Conservation (phyloP, 768 basidiomycete genomes). For the Auriculariales sp. region DNA sequence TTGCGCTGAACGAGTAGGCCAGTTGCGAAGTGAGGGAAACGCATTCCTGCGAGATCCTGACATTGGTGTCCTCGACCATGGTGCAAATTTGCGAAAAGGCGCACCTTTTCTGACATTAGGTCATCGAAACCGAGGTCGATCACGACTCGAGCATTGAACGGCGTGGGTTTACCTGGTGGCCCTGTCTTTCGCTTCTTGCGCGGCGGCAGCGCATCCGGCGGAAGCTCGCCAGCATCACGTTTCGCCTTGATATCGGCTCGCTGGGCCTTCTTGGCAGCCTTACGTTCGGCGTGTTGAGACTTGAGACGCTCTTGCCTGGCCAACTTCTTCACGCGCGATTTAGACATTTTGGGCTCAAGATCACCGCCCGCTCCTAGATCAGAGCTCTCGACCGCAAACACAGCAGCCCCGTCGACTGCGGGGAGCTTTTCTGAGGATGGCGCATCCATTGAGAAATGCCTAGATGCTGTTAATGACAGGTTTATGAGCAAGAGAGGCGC, state of each 20-base stretch:
- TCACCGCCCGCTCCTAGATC: not conserved
- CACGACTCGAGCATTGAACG: conserved; percentile 52
- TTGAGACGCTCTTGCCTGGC: not conserved
- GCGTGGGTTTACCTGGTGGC: conserved; percentile 17
- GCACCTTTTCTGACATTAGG: conserved; percentile 83
- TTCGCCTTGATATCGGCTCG: conserved; percentile 43
- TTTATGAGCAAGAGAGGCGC: too few species aligned
- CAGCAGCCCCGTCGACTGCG: not conserved
- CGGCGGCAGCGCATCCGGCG: conserved; percentile 19
- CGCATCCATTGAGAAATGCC: too few species aligned
- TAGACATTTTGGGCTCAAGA: not conserved
- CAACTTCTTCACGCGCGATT: conserved; percentile 1
- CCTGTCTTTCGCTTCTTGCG: conserved; percentile 25
- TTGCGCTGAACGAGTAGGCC: conserved; percentile 81
- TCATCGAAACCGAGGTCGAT: conserved; percentile 89
- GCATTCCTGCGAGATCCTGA: conserved; percentile 50
- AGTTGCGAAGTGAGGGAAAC: conserved; percentile 80
- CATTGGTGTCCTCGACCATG: not conserved
- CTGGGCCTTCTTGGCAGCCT: conserved; percentile 61
- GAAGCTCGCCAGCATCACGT: conserved; percentile 43
- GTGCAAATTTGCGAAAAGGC: too few species aligned
- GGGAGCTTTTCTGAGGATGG: too few species aligned
- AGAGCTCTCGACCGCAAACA: too few species aligned
- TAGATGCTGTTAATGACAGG: too few species aligned
- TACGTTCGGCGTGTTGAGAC: conserved; percentile 49